Base-by-base conservation (phyloP, 2,329 filamentous ascomycete species). In the Ascochyta viciae-villosae region DNA sequence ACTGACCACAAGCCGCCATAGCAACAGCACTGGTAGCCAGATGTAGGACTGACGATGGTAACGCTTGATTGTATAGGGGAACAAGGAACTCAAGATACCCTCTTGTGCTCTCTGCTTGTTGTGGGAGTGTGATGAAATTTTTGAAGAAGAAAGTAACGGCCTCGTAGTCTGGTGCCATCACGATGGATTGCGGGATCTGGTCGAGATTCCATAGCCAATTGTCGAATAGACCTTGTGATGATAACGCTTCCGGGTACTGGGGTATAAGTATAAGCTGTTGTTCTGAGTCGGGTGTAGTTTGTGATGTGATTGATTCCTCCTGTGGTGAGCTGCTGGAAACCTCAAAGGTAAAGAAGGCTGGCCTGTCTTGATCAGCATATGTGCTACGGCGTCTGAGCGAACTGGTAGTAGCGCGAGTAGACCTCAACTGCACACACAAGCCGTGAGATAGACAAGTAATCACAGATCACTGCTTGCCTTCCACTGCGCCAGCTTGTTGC, bases 101-200 rank as follows among this genome's bases (percentile, higher is more conserved):
- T 58, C 74, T 62, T 60, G 72, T 72, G 26, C 65, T 73, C 44
- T 77, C 76, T 5, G 70, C 67, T 60, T 75, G 68, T 50, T 72
- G 72, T 4, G 75, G 75, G 19, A 75, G 60, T 10, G 72, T 62
- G 50, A 77, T 72, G 55, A 77, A 77, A 49, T 78, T 77, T 13
- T 70, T 71, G 63, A 78, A 77, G 63, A 78, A 78, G 66, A 78
- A 78, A 1, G 74, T 71, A 3, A 74, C 70, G 6, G 75, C 75
- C 61, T 76, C 72, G 35, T 64, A 68, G 58, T 77, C 74, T 13
- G 72, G 70, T 3, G 71, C 65, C 42, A 73, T 58, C 2, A 60
- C 60, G 27, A 76, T 65, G 13, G 61, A 66, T 0, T 58, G 51
- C 7, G 73, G 70, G 2, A 76, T 52, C 34, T 66, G 57, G 33